Conservation (phyloP, 2,329 filamentous ascomycete species). For the Alternaria triticina region DNA sequence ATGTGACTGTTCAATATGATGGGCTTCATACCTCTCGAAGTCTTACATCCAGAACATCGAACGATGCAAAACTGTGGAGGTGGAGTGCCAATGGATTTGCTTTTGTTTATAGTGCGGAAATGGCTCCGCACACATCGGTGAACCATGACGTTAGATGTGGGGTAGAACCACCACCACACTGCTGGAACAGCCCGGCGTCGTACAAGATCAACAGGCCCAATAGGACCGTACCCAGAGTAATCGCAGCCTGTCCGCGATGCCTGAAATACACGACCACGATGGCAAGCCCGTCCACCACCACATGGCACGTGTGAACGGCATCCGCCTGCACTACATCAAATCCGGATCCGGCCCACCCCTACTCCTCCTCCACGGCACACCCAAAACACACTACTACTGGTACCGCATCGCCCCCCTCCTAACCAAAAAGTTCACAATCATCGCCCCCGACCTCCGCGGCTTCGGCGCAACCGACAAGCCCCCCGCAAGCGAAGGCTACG, state of each 20-base stretch:
- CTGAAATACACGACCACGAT: conserved; percentile 26
- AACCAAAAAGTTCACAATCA: conserved; percentile 44
- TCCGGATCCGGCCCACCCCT: conserved; percentile 25
- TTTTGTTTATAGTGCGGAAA: neutral
- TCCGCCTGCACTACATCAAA: conserved; percentile 30
- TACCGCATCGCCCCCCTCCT: conserved; percentile 46
- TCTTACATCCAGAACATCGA: neutral
- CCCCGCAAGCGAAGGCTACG: conserved; percentile 46
- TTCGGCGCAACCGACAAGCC: conserved; percentile 52
- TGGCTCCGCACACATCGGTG: neutral
- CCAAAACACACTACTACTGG: conserved; percentile 43
- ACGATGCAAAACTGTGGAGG: neutral
- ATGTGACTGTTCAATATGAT: neutral
- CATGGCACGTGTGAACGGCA: conserved; percentile 29
- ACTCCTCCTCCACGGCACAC: conserved; percentile 30
- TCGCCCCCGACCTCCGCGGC: conserved; percentile 47
- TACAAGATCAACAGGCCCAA: neutral
- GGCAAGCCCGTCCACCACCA: conserved; percentile 20
- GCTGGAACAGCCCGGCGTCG: neutral
- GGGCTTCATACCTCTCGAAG: neutral
- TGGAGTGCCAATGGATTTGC: neutral
- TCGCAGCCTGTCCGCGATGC: conserved; percentile 10
- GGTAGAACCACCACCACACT: neutral
- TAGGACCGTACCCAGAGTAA: neutral
- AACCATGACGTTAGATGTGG: neutral